These are phyloP conservation scores for Mimosa bimucronata DNA, from an alignment of 306 rosid genomes.

Conservation along the genomic window DNA sequence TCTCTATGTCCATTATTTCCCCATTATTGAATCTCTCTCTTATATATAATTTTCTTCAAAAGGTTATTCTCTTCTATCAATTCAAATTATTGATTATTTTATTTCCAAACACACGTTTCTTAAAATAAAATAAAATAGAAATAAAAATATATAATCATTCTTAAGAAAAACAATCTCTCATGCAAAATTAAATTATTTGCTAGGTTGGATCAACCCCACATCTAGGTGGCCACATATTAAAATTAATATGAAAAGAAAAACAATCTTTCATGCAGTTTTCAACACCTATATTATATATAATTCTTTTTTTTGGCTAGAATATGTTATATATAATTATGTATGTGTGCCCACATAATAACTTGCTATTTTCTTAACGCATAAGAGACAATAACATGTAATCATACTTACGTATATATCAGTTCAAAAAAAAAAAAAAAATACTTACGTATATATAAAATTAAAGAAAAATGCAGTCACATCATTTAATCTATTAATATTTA, in stretches of 20 bases:
- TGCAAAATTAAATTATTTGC: neutral
- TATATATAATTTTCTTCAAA: too few species aligned
- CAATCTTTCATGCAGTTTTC: neutral
- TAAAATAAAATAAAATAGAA: neutral
- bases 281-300: neutral
- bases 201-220: neutral
- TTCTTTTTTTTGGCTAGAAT: neutral
- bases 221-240: neutral
- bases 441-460: neutral
- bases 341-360: neutral
- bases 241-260: neutral
- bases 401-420: neutral
- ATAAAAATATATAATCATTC: neutral
- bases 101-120: neutral
- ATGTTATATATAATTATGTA: neutral
- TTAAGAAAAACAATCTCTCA: neutral
- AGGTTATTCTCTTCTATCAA: neutral
- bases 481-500: neutral
- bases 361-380: neutral
- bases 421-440: too few species aligned
- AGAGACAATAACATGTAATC: neutral
- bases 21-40: neutral
- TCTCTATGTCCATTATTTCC: neutral
- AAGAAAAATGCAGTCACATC: neutral
- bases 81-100: neutral